These are phyloP conservation scores for Fusarium euwallaceae DNA, from an alignment of 2,329 filamentous ascomycete species.

Conservation along the genomic window DNA sequence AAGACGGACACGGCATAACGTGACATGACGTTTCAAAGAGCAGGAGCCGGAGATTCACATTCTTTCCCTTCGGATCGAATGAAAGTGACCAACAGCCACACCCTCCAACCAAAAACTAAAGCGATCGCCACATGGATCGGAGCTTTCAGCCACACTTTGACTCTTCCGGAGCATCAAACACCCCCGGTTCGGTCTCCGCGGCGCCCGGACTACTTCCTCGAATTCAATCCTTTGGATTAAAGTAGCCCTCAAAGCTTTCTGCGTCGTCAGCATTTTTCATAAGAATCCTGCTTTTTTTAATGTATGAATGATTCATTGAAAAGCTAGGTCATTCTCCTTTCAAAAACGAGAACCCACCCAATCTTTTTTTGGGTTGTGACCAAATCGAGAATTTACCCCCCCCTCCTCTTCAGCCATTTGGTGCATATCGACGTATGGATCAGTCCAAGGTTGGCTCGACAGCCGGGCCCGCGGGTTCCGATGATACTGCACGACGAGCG, in stretches of 20 bases:
- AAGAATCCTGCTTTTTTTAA: neutral
- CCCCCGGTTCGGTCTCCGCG: constrained; percentile 28
- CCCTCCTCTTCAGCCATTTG: neutral
- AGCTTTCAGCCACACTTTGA: constrained; percentile 7
- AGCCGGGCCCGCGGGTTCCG: constrained; percentile 50
- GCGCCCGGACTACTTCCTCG: constrained; percentile 22
- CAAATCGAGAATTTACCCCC: neutral
- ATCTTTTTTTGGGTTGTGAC: neutral
- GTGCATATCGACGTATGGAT: constrained; percentile 28
- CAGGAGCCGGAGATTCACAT: neutral
- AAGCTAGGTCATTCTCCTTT: neutral
- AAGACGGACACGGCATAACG: neutral
- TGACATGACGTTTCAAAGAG: neutral
- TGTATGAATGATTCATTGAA: neutral
- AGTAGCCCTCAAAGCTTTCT: constrained; percentile 7
- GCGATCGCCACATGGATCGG: constrained; percentile 10
- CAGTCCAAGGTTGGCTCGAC: constrained; percentile 24
- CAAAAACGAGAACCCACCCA: neutral
- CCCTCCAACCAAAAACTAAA: neutral
- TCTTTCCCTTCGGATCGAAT: neutral
- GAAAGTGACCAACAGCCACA: neutral
- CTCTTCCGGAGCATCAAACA: constrained; percentile 12
- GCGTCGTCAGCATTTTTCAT: constrained; percentile 10
- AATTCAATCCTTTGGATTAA: constrained; percentile 7
- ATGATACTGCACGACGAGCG: constrained; percentile 53